Evolutionary conservation across 352 stramenopile species (phyloP).

Genomic region (Globisporangium viniferum): DNA sequence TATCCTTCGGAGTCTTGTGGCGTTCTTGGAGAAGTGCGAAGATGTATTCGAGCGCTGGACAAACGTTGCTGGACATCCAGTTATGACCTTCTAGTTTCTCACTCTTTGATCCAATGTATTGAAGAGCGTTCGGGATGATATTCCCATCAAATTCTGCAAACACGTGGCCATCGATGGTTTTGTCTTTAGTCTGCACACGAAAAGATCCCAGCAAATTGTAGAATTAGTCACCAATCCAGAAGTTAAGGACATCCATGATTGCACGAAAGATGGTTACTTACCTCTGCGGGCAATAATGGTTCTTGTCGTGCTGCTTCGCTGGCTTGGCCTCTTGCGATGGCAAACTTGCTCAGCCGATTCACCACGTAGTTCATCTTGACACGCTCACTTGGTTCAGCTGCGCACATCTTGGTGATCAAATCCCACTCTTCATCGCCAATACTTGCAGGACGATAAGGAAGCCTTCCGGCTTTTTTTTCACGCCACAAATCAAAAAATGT

Average conservation of each 20-base stretch:
- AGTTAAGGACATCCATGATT: too few species aligned
- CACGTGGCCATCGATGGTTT: too few species aligned
- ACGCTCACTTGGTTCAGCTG: background rate
- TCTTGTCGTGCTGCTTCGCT: too few species aligned
- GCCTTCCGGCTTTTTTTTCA: background rate
- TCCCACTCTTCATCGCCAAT: background rate
- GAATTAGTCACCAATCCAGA: too few species aligned
- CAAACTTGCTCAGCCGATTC: background rate
- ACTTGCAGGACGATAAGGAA: background rate
- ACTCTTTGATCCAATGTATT: too few species aligned
- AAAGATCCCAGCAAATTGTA: too few species aligned
- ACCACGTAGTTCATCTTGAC: background rate
- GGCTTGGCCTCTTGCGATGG: background rate
- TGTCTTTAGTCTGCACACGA: too few species aligned
- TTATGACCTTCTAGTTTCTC: background rate
- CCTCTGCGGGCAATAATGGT: too few species aligned
- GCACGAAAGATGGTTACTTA: too few species aligned
- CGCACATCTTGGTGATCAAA: background rate
- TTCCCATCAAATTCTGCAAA: too few species aligned
- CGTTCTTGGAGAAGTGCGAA: background rate
- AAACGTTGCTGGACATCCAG: background rate
- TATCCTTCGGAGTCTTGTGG: background rate
- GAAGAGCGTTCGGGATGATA: background rate
- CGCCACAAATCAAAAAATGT: too few species aligned
- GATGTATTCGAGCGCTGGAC: background rate